Base-by-base conservation (phyloP, 2,329 filamentous ascomycete species). In the Fusarium torulosum region DNA sequence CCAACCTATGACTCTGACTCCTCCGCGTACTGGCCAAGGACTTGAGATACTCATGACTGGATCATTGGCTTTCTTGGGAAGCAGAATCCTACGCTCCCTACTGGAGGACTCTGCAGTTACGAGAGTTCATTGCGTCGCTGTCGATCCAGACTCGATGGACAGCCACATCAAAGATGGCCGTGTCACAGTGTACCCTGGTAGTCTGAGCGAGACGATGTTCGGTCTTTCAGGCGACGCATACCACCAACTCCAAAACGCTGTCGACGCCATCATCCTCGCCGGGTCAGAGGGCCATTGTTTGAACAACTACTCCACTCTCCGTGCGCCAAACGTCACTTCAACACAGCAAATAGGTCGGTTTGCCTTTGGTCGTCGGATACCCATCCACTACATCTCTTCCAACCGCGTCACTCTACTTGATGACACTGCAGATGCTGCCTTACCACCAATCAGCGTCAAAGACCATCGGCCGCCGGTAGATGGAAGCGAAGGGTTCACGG, bases 1-100 rank as follows among this genome's bases (percentile, higher is more conserved):
- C 4, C 14, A 25, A 9, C 19, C 10, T 4, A 0, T 1, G 1
- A 25, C 2, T 5, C 6, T 1, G n/a, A n/a, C n/a, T 6, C 13
- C 8, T 9, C 44, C 3, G 1, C 41, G 11, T 7, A 25, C 9
- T 19, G 23, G 7, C 2, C 7, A 2, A 7, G 13, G 25, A 2
- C 13, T 55, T 6, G 19, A 55, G 20, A 25, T 50, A 13, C 52
- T 55, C 19, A 55, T 55, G 52, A 50, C 35, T 13, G 44, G 52
- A 0, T 50, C 35, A 20, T 14, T 20, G 2, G 38, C 33, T 8
- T 50, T 55, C 6, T 6, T 50, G 0, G 52, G 52, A 0, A 41
- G 47, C 1, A 21, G 21, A 1, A 50, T 55, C 0, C 13, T 55
- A 1, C 11, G 11, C 4, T 33, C 44, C 17, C 35, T 55, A 1